Percentiles rank a stretch among this genome's conserved stretches.
Evolutionary conservation across 331 rosid species (phyloP).

Genomic region (Rhamnella rubrinervis): DNA sequence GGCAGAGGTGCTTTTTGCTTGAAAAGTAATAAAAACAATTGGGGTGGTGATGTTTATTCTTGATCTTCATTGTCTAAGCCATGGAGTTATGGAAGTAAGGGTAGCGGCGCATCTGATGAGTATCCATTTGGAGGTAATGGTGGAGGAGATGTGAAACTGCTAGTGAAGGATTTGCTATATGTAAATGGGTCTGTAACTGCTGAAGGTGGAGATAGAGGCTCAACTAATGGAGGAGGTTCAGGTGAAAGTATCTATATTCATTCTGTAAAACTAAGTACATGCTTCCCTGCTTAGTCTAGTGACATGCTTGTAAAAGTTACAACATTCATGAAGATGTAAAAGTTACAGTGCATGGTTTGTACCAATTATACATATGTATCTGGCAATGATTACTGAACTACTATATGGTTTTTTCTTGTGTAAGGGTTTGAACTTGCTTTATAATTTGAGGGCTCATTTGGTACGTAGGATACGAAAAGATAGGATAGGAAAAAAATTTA

Average conservation of each 20-base stretch:
- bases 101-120: too few species aligned
- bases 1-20: too few species aligned
- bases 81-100: too few species aligned
- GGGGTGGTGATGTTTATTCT: too few species aligned
- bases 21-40: too few species aligned
- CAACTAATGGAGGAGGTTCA: slow-evolving; percentile 90
- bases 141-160: too few species aligned
- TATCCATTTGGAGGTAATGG: too few species aligned
- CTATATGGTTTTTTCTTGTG: slow-evolving; percentile 18
- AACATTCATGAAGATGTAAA: slow-evolving; percentile 91
- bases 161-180: slow-evolving; percentile 40
- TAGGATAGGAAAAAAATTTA: too few species aligned
- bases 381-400: slow-evolving; percentile 9
- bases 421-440: slow-evolving; percentile 13
- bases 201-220: slow-evolving; percentile 88
- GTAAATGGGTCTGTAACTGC: slow-evolving; percentile 78
- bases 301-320: slow-evolving; percentile 43
- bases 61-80: too few species aligned
- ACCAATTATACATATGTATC: slow-evolving; percentile 25
- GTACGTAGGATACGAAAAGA: too few species aligned
- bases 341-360: slow-evolving; percentile 79
- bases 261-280: slow-evolving; percentile 82
- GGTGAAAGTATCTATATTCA: slow-evolving; percentile 85
- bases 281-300: slow-evolving; percentile 5
- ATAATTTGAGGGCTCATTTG: slow-evolving; percentile 3